Evolutionary conservation across 2,329 filamentous ascomycete genomes (phyloP).

Genomic region (Didymella exigua): DNA sequence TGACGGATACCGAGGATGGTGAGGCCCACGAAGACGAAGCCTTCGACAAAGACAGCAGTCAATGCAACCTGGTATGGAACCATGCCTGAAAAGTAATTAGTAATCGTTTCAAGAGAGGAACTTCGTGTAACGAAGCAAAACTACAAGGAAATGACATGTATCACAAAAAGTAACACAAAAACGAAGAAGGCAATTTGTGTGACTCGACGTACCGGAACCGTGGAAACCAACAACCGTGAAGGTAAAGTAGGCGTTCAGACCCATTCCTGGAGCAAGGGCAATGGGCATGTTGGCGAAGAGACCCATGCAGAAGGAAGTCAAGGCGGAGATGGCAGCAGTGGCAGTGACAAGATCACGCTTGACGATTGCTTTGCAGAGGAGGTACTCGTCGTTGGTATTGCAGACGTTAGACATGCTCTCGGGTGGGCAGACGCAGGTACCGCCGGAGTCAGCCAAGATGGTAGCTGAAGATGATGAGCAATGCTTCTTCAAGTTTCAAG

Average conservation of each 20-base stretch:
- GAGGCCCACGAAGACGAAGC: conserved; percentile 80
- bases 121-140: conserved; percentile 3
- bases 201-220: conserved; percentile 62
- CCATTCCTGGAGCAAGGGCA: conserved; percentile 75
- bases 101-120: conserved; percentile 11
- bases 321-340: conserved; percentile 79
- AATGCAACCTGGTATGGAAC: conserved; percentile 78
- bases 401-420: conserved; percentile 58
- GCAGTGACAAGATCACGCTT: conserved; percentile 83
- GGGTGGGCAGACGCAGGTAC: conserved; percentile 72
- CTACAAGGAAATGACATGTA: conserved; percentile 15
- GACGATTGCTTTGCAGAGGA: conserved; percentile 65
- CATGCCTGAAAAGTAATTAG: conserved; percentile 44
- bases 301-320: conserved; percentile 84
- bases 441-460: conserved; percentile 73
- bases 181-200: conserved; percentile 18
- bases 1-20: conserved; percentile 75
- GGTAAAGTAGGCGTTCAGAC: conserved; percentile 85
- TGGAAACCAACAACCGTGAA: conserved; percentile 81
- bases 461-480: conserved; percentile 45
- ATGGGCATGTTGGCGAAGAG: conserved; percentile 81
- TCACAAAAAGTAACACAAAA: conserved; percentile 23
- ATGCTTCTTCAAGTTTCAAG: conserved; percentile 5
- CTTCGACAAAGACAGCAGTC: conserved; percentile 87
- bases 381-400: conserved; percentile 62